These are phyloP conservation scores for Diaporthe citrichinensis DNA, from an alignment of 2,329 filamentous ascomycete species.

Conservation along the genomic window DNA sequence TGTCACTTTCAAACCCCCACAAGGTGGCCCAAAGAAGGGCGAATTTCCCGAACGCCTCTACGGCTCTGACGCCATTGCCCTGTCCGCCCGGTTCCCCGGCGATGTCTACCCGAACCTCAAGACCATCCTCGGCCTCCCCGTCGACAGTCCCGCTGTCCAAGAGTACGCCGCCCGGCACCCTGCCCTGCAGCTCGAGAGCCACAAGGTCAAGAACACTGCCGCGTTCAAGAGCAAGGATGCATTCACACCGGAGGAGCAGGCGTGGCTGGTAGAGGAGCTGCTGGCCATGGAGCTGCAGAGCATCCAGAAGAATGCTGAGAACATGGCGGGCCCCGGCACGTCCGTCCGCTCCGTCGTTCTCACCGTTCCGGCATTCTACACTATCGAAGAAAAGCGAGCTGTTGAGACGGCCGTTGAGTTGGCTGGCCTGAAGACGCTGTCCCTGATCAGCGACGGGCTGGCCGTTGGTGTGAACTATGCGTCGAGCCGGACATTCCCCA, in stretches of 20 bases:
- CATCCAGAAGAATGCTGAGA: conserved; percentile 89
- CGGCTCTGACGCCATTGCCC: conserved; percentile 89
- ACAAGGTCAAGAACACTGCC: conserved; percentile 75
- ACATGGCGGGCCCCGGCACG: conserved; percentile 81
- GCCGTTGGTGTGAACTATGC: conserved; percentile 97
- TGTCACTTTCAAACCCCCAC: conserved; percentile 92
- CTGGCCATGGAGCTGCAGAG: conserved; percentile 97
- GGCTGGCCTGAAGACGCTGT: conserved; percentile 88
- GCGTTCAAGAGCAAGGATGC: conserved; percentile 83
- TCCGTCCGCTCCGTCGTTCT: conserved; percentile 86
- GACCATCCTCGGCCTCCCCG: conserved; percentile 82
- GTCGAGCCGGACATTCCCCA: conserved; percentile 90
- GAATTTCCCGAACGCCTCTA: conserved; percentile 90
- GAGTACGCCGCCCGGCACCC: conserved; percentile 85
- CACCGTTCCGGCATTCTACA: conserved; percentile 92
- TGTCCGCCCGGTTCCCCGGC: conserved; percentile 88
- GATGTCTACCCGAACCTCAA: conserved; percentile 98
- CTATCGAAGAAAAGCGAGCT: conserved; percentile 88
- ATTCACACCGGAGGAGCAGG: conserved; percentile 73
- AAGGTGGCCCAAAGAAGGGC: conserved; percentile 72
- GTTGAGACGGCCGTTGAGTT: conserved; percentile 87
- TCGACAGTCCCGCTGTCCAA: conserved; percentile 72
- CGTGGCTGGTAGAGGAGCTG: conserved; percentile 89
- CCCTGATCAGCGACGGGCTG: conserved; percentile 88
- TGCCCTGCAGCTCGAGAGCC: conserved; percentile 76